These are phyloP conservation scores for Xylaria flabelliformis DNA, from an alignment of 495 filamentous ascomycete species.

Conservation along the genomic window DNA sequence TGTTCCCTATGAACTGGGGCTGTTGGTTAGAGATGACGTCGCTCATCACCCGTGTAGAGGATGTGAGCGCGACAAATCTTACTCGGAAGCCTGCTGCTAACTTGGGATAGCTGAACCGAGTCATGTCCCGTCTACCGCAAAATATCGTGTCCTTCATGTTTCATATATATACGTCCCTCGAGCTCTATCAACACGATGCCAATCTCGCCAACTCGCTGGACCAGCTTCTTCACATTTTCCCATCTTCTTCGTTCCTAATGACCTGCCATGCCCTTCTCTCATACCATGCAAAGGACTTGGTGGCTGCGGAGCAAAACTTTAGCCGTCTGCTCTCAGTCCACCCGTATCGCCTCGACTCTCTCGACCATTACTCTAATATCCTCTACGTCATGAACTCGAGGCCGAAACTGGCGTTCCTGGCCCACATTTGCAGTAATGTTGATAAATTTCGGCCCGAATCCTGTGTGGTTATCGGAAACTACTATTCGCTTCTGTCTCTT, in stretches of 20 bases:
- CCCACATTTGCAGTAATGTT: slow-evolving; percentile 83
- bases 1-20: slow-evolving; percentile 94
- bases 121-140: slow-evolving; percentile 70
- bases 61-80: slow-evolving; percentile 59
- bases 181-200: slow-evolving; percentile 85
- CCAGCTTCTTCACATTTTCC: slow-evolving; percentile 82
- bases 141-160: slow-evolving; percentile 95
- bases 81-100: slow-evolving; percentile 27
- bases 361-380: slow-evolving; percentile 97
- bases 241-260: slow-evolving; percentile 82
- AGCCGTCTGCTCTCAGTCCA: slow-evolving; percentile 77
- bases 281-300: slow-evolving; percentile 94
- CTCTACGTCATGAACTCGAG: slow-evolving; percentile 88
- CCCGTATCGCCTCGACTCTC: slow-evolving; percentile 85
- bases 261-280: slow-evolving; percentile 86
- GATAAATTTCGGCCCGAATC: slow-evolving; percentile 98
- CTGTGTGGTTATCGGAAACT: slow-evolving; percentile 96
- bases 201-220: slow-evolving; percentile 73
- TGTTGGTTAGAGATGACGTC: slow-evolving; percentile 91
- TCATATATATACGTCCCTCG: slow-evolving; percentile 85
- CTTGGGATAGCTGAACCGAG: slow-evolving; percentile 52
- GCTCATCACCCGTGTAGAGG: slow-evolving; percentile 74
- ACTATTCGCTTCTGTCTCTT: slow-evolving; percentile 89
- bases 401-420: slow-evolving; percentile 89
- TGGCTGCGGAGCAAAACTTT: slow-evolving; percentile 85